Conservation (phyloP, 768 basidiomycete genomes). For the Hygrocybe coccinea region DNA sequence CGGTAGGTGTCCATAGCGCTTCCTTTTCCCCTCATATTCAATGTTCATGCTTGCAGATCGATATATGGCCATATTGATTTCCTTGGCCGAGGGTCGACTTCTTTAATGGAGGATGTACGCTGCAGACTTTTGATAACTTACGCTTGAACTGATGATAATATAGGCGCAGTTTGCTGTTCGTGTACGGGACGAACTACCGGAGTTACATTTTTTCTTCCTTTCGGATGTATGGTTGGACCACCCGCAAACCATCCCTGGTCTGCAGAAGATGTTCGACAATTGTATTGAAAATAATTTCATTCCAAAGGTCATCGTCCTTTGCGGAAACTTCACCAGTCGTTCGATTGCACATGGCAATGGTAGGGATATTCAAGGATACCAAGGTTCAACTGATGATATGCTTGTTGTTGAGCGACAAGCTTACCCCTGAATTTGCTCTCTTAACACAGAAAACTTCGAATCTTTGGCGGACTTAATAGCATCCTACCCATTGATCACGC, state of each 20-base stretch:
- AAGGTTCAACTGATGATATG: constrained; percentile 48
- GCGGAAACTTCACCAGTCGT: constrained; percentile 89
- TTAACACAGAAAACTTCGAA: constrained; percentile 76
- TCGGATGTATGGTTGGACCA: constrained; percentile 97
- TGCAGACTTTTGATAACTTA: not conserved
- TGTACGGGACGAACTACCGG: constrained; percentile 62
- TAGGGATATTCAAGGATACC: constrained; percentile 76
- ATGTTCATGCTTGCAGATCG: constrained; percentile 46
- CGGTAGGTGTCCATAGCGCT: constrained; percentile 48
- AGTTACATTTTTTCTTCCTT: constrained; percentile 85
- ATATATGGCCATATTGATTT: constrained; percentile 97
- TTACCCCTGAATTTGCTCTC: not conserved
- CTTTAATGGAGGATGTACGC: constrained; percentile 83
- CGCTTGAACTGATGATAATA: constrained; percentile 5
- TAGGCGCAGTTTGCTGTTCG: constrained; percentile 61
- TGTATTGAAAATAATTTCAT: constrained; percentile 83
- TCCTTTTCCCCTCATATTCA: not conserved
- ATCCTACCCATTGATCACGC: constrained; percentile 71
- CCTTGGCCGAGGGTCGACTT: constrained; percentile 89
- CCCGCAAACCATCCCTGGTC: constrained; percentile 70
- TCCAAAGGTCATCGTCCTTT: constrained; percentile 85
- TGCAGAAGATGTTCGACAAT: constrained; percentile 84
- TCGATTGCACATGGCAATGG: constrained; percentile 76
- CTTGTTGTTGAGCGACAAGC: not conserved
- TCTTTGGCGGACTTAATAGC: constrained; percentile 79